Base-by-base conservation (phyloP, 2,329 filamentous ascomycete species). In the Rosellinia necatrix region DNA sequence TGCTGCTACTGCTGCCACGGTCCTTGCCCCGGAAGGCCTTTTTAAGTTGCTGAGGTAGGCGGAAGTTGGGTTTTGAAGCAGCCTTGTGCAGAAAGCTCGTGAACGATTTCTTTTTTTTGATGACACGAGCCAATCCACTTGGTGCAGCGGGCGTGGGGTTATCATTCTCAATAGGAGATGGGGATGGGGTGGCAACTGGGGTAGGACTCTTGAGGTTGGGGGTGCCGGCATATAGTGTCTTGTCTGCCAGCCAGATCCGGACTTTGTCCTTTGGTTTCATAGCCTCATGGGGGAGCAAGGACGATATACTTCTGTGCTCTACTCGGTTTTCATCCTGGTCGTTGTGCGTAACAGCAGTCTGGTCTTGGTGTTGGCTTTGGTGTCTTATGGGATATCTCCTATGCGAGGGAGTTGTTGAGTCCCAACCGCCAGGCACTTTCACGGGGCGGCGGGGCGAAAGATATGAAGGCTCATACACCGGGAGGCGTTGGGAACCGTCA, bases 41-140 rank as follows among this genome's bases (percentile, higher is more conserved):
- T 25, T 21, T 49, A 17, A 54, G 15, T n/a, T 13, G 35, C 10
- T 21, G 29, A 15, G 22, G 15, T 6, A 47, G 29, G 50, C 19
- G 34, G 7, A 59, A 24, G 13, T 19, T 37, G 3, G 49, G 15
- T 21, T 27, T 59, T n/a, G 48, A 47, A 22, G 49, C n/a, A 44
- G 43, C 40, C 46, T 19, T 49, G 8, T 29, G 51, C 3, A 59
- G 29, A 35, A 59, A 7, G 12, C 41, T 46, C 52, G 53, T 30
- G 34, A 61, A 38, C n/a, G 53, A 59, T 32, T 49, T 61, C 34
- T 32, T 22, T 41, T 54, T 59, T 38, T 30, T 53, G 21, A 54
- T 12, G 15, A 17, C 19, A 22, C 24, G 17, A 9, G 44, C 32
- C 19, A 7, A 37, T 37, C 49, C 49, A 54, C 59, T 61, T 53